Evolutionary conservation across 257 asterid genomes (phyloP).

Genomic region (Nicotiana sylvestris): DNA sequence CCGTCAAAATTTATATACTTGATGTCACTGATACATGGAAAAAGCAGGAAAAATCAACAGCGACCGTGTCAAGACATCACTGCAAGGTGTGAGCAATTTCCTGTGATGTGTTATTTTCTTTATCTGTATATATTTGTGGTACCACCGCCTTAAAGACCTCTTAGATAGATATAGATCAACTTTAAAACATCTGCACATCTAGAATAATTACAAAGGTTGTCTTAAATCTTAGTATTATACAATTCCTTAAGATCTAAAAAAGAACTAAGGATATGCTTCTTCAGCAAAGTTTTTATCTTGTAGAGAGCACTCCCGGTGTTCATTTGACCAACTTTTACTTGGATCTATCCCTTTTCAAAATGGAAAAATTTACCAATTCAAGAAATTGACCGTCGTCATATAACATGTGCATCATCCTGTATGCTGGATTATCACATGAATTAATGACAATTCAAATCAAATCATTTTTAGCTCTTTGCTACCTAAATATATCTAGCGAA

Average conservation of each 20-base stretch:
- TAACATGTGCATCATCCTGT: not conserved
- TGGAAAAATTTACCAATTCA: not conserved
- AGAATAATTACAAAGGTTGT: not conserved
- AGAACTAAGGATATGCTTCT: not conserved
- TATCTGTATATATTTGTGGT: not conserved
- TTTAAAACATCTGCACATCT: not conserved
- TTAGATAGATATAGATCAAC: not conserved
- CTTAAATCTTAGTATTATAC: not conserved
- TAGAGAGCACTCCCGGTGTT: not conserved
- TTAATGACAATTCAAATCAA: not conserved
- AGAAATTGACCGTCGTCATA: not conserved
- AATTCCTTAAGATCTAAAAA: not conserved
- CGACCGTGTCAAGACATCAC: constrained; percentile 18
- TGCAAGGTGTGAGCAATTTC: constrained; percentile 28
- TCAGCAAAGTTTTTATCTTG: not conserved
- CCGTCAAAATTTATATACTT: constrained; percentile 36
- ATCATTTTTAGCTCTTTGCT: not conserved
- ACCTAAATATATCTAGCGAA: not conserved
- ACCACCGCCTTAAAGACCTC: not conserved
- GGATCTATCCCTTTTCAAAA: not conserved
- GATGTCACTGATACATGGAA: constrained; percentile 47
- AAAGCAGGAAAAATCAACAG: constrained; percentile 12
- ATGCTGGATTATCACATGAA: not conserved
- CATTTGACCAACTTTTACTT: not conserved
- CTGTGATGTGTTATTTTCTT: not conserved